phyloP scores from a whole-genome alignment of 192 early-diverging fungal genomes.

The Chytriomyces hyalinus region DNA sequence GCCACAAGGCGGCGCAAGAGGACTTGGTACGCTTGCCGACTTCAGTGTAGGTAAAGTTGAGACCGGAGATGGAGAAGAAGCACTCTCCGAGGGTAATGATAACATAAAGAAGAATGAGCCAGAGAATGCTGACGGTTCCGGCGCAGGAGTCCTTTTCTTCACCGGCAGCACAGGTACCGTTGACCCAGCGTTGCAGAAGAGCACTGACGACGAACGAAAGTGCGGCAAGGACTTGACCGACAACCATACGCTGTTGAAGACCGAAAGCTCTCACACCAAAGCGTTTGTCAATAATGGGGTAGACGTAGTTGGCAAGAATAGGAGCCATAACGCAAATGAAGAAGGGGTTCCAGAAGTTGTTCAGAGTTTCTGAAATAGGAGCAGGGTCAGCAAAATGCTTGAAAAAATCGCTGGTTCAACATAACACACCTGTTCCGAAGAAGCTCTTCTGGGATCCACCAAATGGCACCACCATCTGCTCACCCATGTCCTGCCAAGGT shows the following conservation, averaged over 20 bases:
- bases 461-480: slow-evolving; percentile 40
- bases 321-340: slow-evolving; percentile 59
- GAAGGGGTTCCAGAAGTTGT: slow-evolving; percentile 54
- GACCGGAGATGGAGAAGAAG: slow-evolving; percentile 61
- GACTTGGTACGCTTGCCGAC: slow-evolving; percentile 64
- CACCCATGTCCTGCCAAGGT: slow-evolving; percentile 42
- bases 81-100: slow-evolving; percentile 64
- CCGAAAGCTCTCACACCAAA: slow-evolving; percentile 37
- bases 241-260: slow-evolving; percentile 59
- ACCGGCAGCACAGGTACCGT: slow-evolving; percentile 22
- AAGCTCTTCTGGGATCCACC: neutral
- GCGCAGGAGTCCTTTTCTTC: slow-evolving; percentile 12
- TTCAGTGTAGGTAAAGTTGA: slow-evolving; percentile 68
- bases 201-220: slow-evolving; percentile 49
- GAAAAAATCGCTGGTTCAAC: no score
- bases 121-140: neutral
- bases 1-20: slow-evolving; percentile 60
- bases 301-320: slow-evolving; percentile 56
- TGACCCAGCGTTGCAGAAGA: slow-evolving; percentile 41
- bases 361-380: slow-evolving; percentile 32
- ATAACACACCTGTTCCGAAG: slow-evolving; percentile 3
- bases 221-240: slow-evolving; percentile 59
- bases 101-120: slow-evolving; percentile 45
- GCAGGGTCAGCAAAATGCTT: no score
- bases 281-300: slow-evolving; percentile 57